phyloP scores from a whole-genome alignment of 2,329 filamentous ascomycete genomes.

The Thielaviopsis musarum region DNA sequence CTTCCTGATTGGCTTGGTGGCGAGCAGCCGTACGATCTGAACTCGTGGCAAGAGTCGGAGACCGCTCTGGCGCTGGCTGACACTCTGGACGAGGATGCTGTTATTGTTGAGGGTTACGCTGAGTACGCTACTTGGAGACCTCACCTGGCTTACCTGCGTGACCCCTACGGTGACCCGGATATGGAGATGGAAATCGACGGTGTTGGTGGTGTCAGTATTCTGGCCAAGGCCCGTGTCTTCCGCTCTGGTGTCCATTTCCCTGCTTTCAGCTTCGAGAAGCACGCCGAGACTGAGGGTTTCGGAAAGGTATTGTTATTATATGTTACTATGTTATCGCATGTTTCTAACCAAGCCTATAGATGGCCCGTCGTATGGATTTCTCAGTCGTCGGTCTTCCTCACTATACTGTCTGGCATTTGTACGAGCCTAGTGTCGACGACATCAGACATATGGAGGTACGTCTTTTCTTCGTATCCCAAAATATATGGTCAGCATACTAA shows the following conservation, averaged over 20 bases:
- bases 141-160: slow-evolving; percentile 87
- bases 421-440: slow-evolving; percentile 96
- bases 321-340: slow-evolving; percentile 11
- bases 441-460: slow-evolving; percentile 82
- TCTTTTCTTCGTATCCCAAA: background rate
- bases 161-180: slow-evolving; percentile 92
- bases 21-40: slow-evolving; percentile 94
- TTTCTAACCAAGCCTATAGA: slow-evolving; percentile 33
- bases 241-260: slow-evolving; percentile 91
- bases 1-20: slow-evolving; percentile 96
- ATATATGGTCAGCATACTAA: slow-evolving; percentile 1
- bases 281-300: slow-evolving; percentile 95
- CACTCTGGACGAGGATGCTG: slow-evolving; percentile 89
- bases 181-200: slow-evolving; percentile 99
- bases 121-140: slow-evolving; percentile 98
- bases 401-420: slow-evolving; percentile 98
- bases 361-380: slow-evolving; percentile 92
- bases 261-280: slow-evolving; percentile 95
- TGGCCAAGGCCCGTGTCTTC: slow-evolving; percentile 93
- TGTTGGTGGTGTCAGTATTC: slow-evolving; percentile 89
- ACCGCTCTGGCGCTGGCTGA: slow-evolving; percentile 87
- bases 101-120: slow-evolving; percentile 96
- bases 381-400: slow-evolving; percentile 91
- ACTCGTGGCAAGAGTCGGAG: slow-evolving; percentile 98
- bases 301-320: slow-evolving; percentile 55